Percentiles rank a stretch among this genome's conserved stretches.
These are phyloP conservation scores for Cyberlindnera euphorbiiphila DNA, from an alignment of 805 yeast species.

Conservation along the genomic window DNA sequence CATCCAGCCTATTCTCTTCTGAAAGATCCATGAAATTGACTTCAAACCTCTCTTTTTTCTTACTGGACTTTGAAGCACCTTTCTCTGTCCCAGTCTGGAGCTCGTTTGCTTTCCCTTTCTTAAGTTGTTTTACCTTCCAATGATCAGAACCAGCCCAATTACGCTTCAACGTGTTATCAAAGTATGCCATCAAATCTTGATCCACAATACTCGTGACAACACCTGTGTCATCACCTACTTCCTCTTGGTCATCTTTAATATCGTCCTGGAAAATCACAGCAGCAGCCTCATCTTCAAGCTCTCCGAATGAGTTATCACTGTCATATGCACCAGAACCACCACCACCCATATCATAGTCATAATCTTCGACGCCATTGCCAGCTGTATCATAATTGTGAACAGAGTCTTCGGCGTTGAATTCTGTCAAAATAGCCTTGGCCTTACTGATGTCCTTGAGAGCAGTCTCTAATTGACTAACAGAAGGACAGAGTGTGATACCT, in stretches of 20 bases:
- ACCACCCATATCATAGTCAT: conserved; percentile 29
- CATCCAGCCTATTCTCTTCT: conserved; percentile 27
- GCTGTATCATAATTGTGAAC: background rate
- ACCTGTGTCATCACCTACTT: conserved; percentile 13
- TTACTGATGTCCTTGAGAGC: conserved; percentile 42
- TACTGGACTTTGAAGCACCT: conserved; percentile 7
- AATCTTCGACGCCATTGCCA: background rate
- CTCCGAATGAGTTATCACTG: conserved; percentile 20
- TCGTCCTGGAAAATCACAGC: conserved; percentile 24
- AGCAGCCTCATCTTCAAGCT: conserved; percentile 11
- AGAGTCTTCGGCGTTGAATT: conserved; percentile 9
- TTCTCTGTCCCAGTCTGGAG: conserved; percentile 1
- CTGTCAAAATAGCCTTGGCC: conserved; percentile 25
- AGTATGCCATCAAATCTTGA: conserved; percentile 68
- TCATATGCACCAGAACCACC: conserved; percentile 44
- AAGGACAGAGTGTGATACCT: conserved; percentile 57
- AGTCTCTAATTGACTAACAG: conserved; percentile 43
- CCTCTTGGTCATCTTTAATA: conserved; percentile 17
- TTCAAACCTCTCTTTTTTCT: conserved; percentile 32
- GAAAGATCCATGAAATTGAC: conserved; percentile 40
- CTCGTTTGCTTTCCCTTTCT: conserved; percentile 21
- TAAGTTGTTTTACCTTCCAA: conserved; percentile 75
- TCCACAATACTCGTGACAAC: conserved; percentile 39
- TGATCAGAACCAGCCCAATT: conserved; percentile 94
- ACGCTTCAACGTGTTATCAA: conserved; percentile 61